Percentiles rank a stretch among this genome's conserved stretches.
Evolutionary conservation across 768 basidiomycete genomes (phyloP).

Genomic region (Mrakia frigida): DNA sequence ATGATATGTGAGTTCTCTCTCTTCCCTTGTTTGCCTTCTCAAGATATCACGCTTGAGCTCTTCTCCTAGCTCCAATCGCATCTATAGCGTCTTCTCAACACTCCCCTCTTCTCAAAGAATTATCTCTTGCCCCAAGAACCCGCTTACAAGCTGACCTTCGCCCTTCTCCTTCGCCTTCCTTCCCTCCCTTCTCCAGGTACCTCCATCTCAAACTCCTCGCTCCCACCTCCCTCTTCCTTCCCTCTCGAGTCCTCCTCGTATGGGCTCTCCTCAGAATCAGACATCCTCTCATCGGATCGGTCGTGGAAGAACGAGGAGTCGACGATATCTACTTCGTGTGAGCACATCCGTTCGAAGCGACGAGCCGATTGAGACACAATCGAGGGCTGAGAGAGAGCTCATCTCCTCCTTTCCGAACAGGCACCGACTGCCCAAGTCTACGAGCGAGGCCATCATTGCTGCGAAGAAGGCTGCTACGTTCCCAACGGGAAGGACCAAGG

Average conservation of each 20-base stretch:
- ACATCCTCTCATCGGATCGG: constrained; percentile 67
- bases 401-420: constrained; percentile 42
- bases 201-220: constrained; percentile 65
- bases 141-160: background rate
- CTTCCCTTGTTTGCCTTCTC: background rate
- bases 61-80: background rate
- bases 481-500: constrained; percentile 55
- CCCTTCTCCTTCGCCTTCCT: background rate
- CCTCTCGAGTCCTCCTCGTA: constrained; percentile 51
- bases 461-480: constrained; percentile 50
- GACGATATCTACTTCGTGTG: constrained; percentile 63
- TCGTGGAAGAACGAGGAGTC: constrained; percentile 51
- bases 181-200: constrained; percentile 55
- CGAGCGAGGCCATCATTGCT: constrained; percentile 49
- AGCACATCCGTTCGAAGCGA: constrained; percentile 37
- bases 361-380: background rate
- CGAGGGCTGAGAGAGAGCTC: background rate
- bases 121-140: background rate
- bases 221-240: constrained; percentile 48
- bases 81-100: background rate
- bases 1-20: constrained; percentile 64
- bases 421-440: constrained; percentile 49
- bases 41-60: background rate
- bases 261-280: constrained; percentile 69
- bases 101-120: background rate